Evolutionary conservation across 2,329 filamentous ascomycete species (phyloP).

Genomic region (Alternaria tenuissima): DNA sequence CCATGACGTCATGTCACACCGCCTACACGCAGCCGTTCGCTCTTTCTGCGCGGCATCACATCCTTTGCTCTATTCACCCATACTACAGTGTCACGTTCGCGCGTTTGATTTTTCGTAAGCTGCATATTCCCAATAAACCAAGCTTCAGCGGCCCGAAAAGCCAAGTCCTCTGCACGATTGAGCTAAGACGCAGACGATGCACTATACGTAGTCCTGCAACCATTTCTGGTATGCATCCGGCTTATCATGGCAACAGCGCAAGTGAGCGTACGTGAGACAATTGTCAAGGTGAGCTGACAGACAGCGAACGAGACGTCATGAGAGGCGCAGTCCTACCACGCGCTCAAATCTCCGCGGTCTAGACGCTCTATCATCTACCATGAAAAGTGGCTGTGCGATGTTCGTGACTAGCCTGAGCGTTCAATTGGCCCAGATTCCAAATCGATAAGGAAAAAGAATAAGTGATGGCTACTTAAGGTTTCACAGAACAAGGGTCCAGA

Average conservation of each 20-base stretch:
- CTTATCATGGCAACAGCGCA: neutral
- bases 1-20: neutral
- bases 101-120: neutral
- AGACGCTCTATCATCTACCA: neutral
- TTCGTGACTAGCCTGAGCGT: neutral
- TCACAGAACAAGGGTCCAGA: slow-evolving; percentile 1
- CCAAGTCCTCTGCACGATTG: neutral
- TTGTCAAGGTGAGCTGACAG: neutral
- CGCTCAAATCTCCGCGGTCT: neutral
- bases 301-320: neutral
- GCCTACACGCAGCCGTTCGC: neutral
- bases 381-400: neutral
- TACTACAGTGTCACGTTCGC: neutral
- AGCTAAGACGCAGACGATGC: neutral
- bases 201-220: neutral
- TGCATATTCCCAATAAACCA: neutral
- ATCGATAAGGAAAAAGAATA: neutral
- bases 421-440: neutral
- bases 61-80: neutral
- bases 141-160: slow-evolving; percentile 1
- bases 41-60: neutral
- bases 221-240: neutral
- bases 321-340: slow-evolving; percentile 2
- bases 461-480: neutral
- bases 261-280: neutral